Conservation (phyloP, 2,329 filamentous ascomycete species). For the Curvularia hawaiiensis region DNA sequence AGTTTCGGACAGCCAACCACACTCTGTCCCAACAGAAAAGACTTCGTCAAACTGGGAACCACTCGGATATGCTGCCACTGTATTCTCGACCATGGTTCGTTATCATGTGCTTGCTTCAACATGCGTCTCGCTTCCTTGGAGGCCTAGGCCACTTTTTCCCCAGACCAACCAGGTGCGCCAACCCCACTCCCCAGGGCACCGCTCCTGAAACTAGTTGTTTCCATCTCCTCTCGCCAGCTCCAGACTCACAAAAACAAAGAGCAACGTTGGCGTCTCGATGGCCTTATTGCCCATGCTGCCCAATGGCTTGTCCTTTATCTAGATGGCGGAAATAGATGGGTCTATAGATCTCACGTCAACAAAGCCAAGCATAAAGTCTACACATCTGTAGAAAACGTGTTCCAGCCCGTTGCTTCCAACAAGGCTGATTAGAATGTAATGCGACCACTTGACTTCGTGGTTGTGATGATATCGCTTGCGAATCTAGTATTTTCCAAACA, state of each 20-base stretch:
- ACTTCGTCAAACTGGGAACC: constrained; percentile 12
- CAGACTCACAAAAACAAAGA: constrained; percentile 9
- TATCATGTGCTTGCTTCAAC: constrained; percentile 16
- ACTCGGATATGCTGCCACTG: constrained; percentile 8
- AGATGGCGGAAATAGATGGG: neutral
- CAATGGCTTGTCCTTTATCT: neutral
- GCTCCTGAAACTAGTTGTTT: constrained; percentile 17
- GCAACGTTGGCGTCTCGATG: neutral
- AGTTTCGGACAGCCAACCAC: constrained; percentile 12
- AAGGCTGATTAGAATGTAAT: neutral
- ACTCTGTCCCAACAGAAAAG: constrained; percentile 18
- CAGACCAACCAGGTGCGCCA: constrained; percentile 21
- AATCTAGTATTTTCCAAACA: neutral
- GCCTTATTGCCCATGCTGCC: neutral
- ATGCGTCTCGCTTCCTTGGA: constrained; percentile 5
- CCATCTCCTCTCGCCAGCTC: constrained; percentile 13
- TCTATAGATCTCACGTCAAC: neutral
- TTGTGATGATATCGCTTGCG: neutral
- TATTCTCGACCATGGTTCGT: constrained; percentile 13
- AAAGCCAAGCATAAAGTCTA: neutral
- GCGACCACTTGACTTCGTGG: neutral
- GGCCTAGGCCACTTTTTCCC: constrained; percentile 17
- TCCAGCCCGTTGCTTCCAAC: neutral
- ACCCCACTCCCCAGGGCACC: constrained; percentile 16
- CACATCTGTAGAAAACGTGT: neutral